Evolutionary conservation across 1,284 basidiomycete species (phyloP).

Genomic region (Albatrellus sp.): DNA sequence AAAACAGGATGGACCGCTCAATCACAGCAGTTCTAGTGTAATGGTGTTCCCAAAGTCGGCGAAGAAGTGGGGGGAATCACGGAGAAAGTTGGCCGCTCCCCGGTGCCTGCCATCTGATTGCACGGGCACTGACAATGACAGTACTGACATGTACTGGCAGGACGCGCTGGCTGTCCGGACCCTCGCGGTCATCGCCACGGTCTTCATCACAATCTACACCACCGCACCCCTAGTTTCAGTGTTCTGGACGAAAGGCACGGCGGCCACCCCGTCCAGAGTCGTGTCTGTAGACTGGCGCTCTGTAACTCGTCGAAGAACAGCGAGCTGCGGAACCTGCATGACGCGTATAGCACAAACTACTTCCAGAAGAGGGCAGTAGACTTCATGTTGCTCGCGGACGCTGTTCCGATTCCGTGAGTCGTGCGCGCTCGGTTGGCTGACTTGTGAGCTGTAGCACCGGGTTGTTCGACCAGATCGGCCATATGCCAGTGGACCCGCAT

Average conservation of each 20-base stretch:
- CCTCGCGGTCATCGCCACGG: too few relatives aligned
- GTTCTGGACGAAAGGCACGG: background rate
- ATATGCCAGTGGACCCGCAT: conserved; percentile 28
- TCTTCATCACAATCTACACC: background rate
- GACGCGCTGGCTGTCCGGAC: too few relatives aligned
- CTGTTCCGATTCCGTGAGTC: conserved; percentile 27
- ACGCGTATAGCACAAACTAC: conserved; percentile 25
- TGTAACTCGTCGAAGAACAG: conserved; percentile 30
- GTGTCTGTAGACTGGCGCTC: conserved; percentile 34
- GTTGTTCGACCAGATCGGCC: conserved; percentile 28
- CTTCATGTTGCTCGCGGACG: conserved; percentile 45
- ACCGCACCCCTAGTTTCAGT: background rate
- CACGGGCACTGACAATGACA: too few relatives aligned
- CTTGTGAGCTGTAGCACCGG: conserved; percentile 18
- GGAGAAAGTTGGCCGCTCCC: too few relatives aligned
- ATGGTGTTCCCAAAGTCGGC: too few relatives aligned
- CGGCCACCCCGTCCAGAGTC: conserved; percentile 3
- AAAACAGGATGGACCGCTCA: too few relatives aligned
- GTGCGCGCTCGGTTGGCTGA: background rate
- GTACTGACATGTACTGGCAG: too few relatives aligned
- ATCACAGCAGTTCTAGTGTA: too few relatives aligned
- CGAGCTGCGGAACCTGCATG: conserved; percentile 29
- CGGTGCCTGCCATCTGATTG: too few relatives aligned
- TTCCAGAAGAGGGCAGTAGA: conserved; percentile 36
- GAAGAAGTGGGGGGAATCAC: too few relatives aligned